Evolutionary conservation across 306 rosid species (phyloP).

Genomic region (Mimosa bimucronata): DNA sequence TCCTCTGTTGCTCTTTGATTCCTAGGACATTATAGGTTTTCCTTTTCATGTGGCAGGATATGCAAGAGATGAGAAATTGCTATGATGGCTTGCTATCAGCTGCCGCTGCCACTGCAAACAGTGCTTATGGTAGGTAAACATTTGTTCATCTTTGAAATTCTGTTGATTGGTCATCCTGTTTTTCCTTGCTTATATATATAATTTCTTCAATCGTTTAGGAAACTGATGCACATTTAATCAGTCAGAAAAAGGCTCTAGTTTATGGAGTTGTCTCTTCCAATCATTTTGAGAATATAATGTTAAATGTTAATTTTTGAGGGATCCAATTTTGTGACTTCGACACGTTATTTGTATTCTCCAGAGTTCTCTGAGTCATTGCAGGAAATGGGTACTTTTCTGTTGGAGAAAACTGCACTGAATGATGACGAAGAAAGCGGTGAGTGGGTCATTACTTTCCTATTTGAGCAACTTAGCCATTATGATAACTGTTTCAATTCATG

Average conservation of each 20-base stretch:
- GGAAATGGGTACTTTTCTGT: constrained; percentile 84
- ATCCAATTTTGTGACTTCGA: constrained; percentile 3
- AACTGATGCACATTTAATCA: constrained; percentile 25
- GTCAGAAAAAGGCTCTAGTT: not conserved
- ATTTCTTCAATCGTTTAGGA: not conserved
- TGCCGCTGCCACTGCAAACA: constrained; percentile 85
- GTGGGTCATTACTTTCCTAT: constrained; percentile 38
- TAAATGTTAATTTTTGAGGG: constrained; percentile 7
- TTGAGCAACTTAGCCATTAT: constrained; percentile 29
- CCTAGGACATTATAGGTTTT: constrained; percentile 21
- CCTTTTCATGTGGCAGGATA: constrained; percentile 53
- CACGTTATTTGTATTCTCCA: constrained; percentile 49
- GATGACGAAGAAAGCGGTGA: constrained; percentile 69
- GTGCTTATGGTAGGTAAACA: constrained; percentile 83
- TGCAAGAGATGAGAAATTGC: constrained; percentile 87
- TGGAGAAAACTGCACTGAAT: constrained; percentile 61
- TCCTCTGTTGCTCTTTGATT: constrained; percentile 10
- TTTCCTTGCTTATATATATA: constrained; percentile 5
- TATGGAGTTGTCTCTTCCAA: constrained; percentile 4
- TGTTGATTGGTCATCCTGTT: constrained; percentile 16
- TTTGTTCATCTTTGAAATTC: constrained; percentile 11
- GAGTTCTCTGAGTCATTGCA: constrained; percentile 86
- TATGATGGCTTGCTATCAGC: constrained; percentile 87
- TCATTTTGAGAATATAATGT: constrained; percentile 19
- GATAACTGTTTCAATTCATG: constrained; percentile 40